Evolutionary conservation across 23 red algal genomes (phyloP), one percentile per base, ranked within the genome.

Genomic region (Cyanidiococcus yangmingshanensis): DNA sequence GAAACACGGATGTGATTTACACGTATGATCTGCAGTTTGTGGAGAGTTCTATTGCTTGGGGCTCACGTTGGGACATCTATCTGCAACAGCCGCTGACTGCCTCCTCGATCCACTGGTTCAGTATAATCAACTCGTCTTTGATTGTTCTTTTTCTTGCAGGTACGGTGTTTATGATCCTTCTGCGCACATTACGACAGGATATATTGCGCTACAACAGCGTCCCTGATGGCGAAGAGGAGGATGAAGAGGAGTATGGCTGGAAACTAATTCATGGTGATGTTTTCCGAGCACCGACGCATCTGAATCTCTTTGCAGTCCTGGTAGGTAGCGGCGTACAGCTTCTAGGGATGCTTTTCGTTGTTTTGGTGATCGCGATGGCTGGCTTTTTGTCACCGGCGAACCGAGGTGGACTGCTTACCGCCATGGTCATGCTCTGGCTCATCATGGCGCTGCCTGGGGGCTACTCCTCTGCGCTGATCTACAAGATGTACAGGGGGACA

Each of bases 381-480:
- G 92, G 92, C 37, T 90, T 96, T 59, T 74, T 96, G 41, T 96
- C 92, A 26, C 92, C 92, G 3, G 92, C 92, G n/a, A 96, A 96
- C 68, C 87, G 94, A 27, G 92, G 92, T 34, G 87, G 87, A n/a
- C 80, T 96, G 16, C 75, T 96, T 36, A 96, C 84, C 17, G 84
- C 87, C 0, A 75, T 90, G 87, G 58, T 90, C 2, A 51, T 80
- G 12, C 75, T 96, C 30, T 96, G 83, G 83, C 79, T 90, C 17
- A 50, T 96, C 2, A 82, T 83, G 39, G 79, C 79, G 1, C 54
- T 82, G 0, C 79, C 90, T 58, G 59, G 86, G 16, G 92, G 92
- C 25, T 96, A 84, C 59, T 30, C 67, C 2, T 41, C 87, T 37
- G 79, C 92, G 21, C 57, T 83, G 27, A 40, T 96, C 17, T 96